Base-by-base conservation (phyloP, 495 filamentous ascomycete genomes). In the Aspergillus conjunctus region DNA sequence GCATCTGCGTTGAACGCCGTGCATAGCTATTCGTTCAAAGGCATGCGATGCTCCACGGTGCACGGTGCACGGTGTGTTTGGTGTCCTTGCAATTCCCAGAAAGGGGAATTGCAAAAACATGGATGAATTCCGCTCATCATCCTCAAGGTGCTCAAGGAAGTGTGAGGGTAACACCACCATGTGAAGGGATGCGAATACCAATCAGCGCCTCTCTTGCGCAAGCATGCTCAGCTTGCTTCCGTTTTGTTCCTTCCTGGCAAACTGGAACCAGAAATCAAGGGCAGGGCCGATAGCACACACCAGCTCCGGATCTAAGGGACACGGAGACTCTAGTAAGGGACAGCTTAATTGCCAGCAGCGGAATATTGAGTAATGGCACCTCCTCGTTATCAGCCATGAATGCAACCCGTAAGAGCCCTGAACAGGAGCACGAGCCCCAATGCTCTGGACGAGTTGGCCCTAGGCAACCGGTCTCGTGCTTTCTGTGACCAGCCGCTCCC, bases 401-500 rank as follows among this genome's bases (percentile, higher is more conserved):
- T 34, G 17, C 51, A 43, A 50, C 62, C 54, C 56, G n/a, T 65
- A 63, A 63, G 58, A 68, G 57, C 30, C 56, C 37, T 37, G 51
- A 43, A 59, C 46, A 22, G 41, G 52, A 59, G 65, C 65, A 67
- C 65, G 65, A 59, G 59, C 65, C 34, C 58, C 55, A 44, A 37
- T 50, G 39, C 37, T 41, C 55, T 56, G 22, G 57, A 51, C 46
- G 58, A 65, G 64, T 64, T 60, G 59, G 64, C 30, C 51, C 34
- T 49, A 43, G 66, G 41, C 61, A 56, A 49, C 18, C 56, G 59
- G 66, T 66, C 66, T 66, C 63, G 61, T 71, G 68, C 64, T 65
- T 59, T 30, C 49, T 64, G 55, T 51, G 54, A 39, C 7, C 60
- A 57, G 49, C 43, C 26, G 59, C 52, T n/a, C 46, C 18, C 49